A percentile compares a stretch with the other conserved stretches of the same genome.
These are phyloP conservation scores for Gremmenia infestans DNA, from an alignment of 2,329 filamentous ascomycete genomes.

Conservation along the genomic window DNA sequence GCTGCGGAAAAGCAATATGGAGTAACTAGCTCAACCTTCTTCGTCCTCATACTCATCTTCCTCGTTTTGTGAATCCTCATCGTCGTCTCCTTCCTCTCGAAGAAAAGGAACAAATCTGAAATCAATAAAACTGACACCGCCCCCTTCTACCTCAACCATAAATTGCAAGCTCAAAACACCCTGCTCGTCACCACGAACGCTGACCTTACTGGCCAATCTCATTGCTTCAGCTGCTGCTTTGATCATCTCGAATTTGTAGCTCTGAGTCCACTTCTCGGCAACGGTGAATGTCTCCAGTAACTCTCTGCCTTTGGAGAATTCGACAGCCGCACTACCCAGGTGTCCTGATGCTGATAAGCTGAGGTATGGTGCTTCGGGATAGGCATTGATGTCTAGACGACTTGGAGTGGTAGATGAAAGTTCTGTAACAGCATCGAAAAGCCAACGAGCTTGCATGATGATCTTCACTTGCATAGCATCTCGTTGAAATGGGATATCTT, in stretches of 20 bases:
- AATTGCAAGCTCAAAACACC: slow-evolving; percentile 93
- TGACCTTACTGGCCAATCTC: slow-evolving; percentile 87
- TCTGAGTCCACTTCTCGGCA: slow-evolving; percentile 54
- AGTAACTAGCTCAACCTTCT: not conserved
- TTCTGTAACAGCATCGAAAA: slow-evolving; percentile 68
- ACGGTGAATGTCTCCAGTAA: slow-evolving; percentile 74
- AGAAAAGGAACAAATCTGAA: slow-evolving; percentile 76
- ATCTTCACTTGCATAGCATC: slow-evolving; percentile 81
- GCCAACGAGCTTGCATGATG: slow-evolving; percentile 77
- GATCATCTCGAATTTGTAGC: slow-evolving; percentile 82
- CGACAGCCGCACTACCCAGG: slow-evolving; percentile 59
- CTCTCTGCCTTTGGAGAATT: slow-evolving; percentile 58
- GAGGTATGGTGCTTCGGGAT: slow-evolving; percentile 59
- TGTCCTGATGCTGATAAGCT: slow-evolving; percentile 63
- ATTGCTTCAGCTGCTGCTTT: slow-evolving; percentile 88
- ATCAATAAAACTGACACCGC: slow-evolving; percentile 68
- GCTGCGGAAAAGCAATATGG: no score
- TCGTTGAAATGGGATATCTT: slow-evolving; percentile 85
- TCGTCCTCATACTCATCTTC: slow-evolving; percentile 15
- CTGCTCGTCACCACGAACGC: slow-evolving; percentile 78
- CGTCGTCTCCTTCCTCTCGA: slow-evolving; percentile 42
- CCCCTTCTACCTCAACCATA: slow-evolving; percentile 81
- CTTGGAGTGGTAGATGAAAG: slow-evolving; percentile 59
- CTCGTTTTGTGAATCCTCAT: slow-evolving; percentile 36
- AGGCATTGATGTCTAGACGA: slow-evolving; percentile 63